Evolutionary conservation across 1,284 basidiomycete genomes (phyloP).

Genomic region (Microstroma glucosiphilum): DNA sequence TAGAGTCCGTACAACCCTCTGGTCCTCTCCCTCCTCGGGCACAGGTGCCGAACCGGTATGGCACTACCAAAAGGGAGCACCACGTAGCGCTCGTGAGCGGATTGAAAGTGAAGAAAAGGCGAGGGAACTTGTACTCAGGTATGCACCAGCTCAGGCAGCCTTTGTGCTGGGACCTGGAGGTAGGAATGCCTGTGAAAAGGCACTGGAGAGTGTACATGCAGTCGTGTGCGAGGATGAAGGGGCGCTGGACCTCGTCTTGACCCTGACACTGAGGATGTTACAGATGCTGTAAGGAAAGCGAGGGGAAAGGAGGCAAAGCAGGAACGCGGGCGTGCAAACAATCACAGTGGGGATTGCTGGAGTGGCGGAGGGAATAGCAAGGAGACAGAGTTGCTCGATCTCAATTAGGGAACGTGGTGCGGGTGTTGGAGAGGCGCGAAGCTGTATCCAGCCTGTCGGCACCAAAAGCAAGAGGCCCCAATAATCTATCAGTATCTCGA

Average conservation of each 20-base stretch:
- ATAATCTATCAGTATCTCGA: neutral
- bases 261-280: constrained; percentile 10
- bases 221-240: constrained; percentile 9
- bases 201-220: constrained; percentile 38
- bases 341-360: neutral
- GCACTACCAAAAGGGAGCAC: neutral
- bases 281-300: constrained; percentile 3
- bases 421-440: neutral
- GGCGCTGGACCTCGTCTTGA: constrained; percentile 13
- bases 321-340: neutral
- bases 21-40: constrained; percentile 15
- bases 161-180: constrained; percentile 45
- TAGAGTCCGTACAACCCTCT: constrained; percentile 32
- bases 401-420: neutral
- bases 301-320: too few species aligned
- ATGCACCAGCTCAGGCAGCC: constrained; percentile 46
- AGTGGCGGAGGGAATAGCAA: neutral
- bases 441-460: neutral
- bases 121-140: constrained; percentile 33
- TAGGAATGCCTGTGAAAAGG: constrained; percentile 35
- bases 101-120: constrained; percentile 1
- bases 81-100: neutral
- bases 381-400: neutral
- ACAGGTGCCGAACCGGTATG: constrained; percentile 17
- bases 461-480: neutral